Conservation (phyloP, 176 grass and related monocot species). For the Lolium rigidum region DNA sequence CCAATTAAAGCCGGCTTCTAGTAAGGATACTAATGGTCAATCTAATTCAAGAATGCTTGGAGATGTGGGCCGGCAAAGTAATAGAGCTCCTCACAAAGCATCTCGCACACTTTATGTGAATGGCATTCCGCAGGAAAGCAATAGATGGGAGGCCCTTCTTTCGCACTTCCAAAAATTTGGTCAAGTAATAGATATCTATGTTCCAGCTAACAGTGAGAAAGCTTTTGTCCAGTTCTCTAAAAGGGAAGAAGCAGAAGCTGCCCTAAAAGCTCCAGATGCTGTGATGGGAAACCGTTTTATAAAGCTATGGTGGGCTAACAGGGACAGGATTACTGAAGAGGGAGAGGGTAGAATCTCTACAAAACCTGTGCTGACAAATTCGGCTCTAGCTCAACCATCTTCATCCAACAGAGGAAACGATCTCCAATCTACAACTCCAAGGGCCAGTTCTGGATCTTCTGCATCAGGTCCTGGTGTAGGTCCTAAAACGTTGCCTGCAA, state of each 20-base stretch:
- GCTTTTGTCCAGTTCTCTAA: slow-evolving; percentile 98
- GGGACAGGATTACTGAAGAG: slow-evolving; percentile 75
- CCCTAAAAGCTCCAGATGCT: slow-evolving; percentile 88
- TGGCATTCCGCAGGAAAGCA: slow-evolving; percentile 86
- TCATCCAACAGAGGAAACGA: slow-evolving; percentile 59
- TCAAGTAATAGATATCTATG: slow-evolving; percentile 89
- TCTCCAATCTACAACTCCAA: slow-evolving; percentile 58
- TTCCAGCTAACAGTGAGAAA: slow-evolving; percentile 84
- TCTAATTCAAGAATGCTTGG: slow-evolving; percentile 44
- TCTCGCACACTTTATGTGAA: slow-evolving; percentile 90
- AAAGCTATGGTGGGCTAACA: slow-evolving; percentile 96
- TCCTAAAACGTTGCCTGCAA: slow-evolving; percentile 56
- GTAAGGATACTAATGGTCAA: slow-evolving; percentile 48
- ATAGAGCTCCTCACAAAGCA: slow-evolving; percentile 78
- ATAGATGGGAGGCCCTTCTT: slow-evolving; percentile 71
- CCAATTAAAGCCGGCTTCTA: slow-evolving; percentile 48
- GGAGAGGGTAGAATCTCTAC: slow-evolving; percentile 41
- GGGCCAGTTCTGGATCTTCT: slow-evolving; percentile 57
- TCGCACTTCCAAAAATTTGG: slow-evolving; percentile 95
- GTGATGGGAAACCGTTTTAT: slow-evolving; percentile 99
- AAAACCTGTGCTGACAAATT: slow-evolving; percentile 27
- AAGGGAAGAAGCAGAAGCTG: slow-evolving; percentile 96
- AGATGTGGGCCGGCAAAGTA: slow-evolving; percentile 54
- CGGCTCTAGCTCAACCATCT: slow-evolving; percentile 41
- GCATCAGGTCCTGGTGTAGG: slow-evolving; percentile 39